Evolutionary conservation across 2,329 filamentous ascomycete genomes (phyloP).

Genomic region (Fusarium mangiferae): DNA sequence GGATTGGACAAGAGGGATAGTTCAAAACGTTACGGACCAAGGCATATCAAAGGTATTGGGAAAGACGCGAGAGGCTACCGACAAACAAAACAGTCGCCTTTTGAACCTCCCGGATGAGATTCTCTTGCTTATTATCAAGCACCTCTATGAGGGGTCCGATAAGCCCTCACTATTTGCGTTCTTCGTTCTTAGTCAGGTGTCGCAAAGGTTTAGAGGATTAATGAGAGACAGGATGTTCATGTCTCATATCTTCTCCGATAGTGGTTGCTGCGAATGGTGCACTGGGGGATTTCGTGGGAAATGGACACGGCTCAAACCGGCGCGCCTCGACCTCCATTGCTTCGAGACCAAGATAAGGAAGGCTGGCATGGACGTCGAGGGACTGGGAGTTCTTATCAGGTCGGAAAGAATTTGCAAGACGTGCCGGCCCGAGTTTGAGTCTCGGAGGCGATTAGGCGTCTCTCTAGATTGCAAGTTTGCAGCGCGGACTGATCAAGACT

Average conservation of each 20-base stretch:
- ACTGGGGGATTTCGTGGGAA: background rate
- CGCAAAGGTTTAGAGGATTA: background rate
- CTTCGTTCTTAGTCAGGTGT: background rate
- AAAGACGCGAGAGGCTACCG: no score
- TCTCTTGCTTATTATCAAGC: background rate
- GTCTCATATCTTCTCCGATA: background rate
- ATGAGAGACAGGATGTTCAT: background rate
- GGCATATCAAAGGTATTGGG: no score
- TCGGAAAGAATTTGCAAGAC: background rate
- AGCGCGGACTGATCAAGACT: fast-evolving
- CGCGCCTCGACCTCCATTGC: background rate
- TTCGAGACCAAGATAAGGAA: background rate
- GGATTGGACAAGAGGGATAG: no score
- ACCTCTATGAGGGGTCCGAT: background rate
- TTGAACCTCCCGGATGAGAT: background rate
- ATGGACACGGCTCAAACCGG: background rate
- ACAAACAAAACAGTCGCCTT: no score
- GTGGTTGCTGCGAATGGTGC: background rate
- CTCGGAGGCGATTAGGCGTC: background rate
- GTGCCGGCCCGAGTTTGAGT: background rate
- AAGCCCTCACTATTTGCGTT: background rate
- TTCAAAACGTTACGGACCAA: no score
- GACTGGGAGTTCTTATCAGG: fast-evolving
- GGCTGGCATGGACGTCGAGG: fast-evolving
- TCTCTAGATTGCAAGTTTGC: background rate